Evolutionary conservation across 1,139 yeast species (phyloP), one percentile per base, ranked within the genome.

Genomic region (Debaryomycetaceae sp.): DNA sequence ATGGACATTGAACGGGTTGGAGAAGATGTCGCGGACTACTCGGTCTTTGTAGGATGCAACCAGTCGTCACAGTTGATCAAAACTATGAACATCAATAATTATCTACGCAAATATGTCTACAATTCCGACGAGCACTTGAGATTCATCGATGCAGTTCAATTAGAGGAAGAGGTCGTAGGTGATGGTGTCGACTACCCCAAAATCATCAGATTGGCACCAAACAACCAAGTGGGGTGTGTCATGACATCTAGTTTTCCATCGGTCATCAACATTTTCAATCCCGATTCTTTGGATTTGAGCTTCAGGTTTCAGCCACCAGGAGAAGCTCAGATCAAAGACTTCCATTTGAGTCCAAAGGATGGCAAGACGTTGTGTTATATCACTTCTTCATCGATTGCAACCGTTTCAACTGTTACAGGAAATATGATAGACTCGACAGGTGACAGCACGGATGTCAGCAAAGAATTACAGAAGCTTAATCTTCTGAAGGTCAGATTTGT

Each of bases 31-130:
- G 62, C 68, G 31, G 72, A 75, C 43, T 75, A 74, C 43, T 59
- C 73, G 6, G 79, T 89, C 20, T 67, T 87, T 45, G 74, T 87
- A 43, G 95, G 95, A 4, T 83, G 90, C 54, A 87, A 88, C 59
- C 89, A 87, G 56, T 76, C 81, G 46, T 66, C 69, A 51, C 81
- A 52, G 67, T 72, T 52, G 72, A 77, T 62, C 72, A 84, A 64
- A 66, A 73, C 66, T 52, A 75, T 57, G 89, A 85, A 51, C 54
- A 75, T 78, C 49, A 89, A 89, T 60, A 83, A 82, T 57, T 90
- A 87, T 64, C 63, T 89, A 55, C 70, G 96, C 47, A 84, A 84
- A 57, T 86, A 83, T 57, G 70, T 66, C 23, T 80, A 69, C 57
- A 68, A 67, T 36, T 73, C 70, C 43, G 80, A 83, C 42, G 85